Percentiles rank a stretch among this genome's conserved stretches.
Conservation (phyloP, 306 rosid genomes). For the Ormosia semicastrata region DNA sequence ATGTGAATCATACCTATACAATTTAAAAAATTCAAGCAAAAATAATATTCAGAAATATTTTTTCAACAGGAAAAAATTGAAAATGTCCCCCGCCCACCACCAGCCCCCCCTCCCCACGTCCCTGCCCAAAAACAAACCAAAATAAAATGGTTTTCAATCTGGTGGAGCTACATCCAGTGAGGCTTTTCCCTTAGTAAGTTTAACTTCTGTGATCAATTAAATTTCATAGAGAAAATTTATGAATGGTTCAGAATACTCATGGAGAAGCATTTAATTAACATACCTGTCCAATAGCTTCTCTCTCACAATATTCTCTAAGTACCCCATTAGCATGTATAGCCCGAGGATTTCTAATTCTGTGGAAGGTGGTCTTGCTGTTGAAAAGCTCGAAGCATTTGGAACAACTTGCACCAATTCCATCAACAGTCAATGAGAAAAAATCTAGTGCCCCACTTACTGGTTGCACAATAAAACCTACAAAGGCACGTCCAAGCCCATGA, state of each 20-base stretch:
- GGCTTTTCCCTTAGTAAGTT: not conserved
- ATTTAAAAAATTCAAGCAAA: too few relatives aligned
- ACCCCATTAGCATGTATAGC: slow-evolving; percentile 71
- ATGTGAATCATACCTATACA: too few relatives aligned
- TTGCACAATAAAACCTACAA: slow-evolving; percentile 86
- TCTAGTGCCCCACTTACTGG: slow-evolving; percentile 97
- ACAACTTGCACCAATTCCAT: slow-evolving; percentile 98
- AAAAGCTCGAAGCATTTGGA: slow-evolving; percentile 90
- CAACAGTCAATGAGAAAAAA: slow-evolving; percentile 93
- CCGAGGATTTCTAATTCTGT: slow-evolving; percentile 88
- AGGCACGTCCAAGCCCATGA: slow-evolving; percentile 95
- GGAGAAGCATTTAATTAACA: slow-evolving; percentile 20
- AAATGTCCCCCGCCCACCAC: not conserved
- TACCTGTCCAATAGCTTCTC: slow-evolving; percentile 96
- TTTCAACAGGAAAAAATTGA: not conserved
- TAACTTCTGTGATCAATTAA: not conserved
- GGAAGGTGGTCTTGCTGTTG: slow-evolving; percentile 57
- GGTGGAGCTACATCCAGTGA: not conserved
- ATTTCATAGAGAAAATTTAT: not conserved
- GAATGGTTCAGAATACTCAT: not conserved
- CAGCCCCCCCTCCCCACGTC: not conserved
- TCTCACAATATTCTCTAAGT: slow-evolving; percentile 80
- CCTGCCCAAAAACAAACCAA: not conserved
- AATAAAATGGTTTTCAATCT: not conserved
- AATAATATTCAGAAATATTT: too few relatives aligned